Evolutionary conservation across 345 rosid species (phyloP), one percentile per base, ranked within the genome.

Genomic region (Nephelium lappaceum): DNA sequence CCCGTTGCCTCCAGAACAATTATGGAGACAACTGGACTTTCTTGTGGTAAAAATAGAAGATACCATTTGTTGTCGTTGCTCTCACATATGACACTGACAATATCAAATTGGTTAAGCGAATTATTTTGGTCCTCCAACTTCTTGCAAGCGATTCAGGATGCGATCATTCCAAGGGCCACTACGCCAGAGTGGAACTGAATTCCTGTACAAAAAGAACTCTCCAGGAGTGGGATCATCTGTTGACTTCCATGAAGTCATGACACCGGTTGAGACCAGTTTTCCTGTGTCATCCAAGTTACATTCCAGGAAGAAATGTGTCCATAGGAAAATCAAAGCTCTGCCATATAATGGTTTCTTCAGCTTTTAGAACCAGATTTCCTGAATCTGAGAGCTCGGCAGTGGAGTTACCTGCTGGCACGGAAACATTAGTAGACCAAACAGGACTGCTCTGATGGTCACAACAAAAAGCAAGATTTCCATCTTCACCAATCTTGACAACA

Each of bases 171-270:
- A 58, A 21, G 67, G 77, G 16, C 39, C 19, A 21, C 64, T 5
- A 11, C 84, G 57, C 76, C 81, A 78, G 10, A 14, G 7, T 11
- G 16, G 49, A 25, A 6, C 25, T 1, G 19, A 14, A 3, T 62
- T 77, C 15, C 60, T 42, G 41, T 67, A 53, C 2, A 76, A 5
- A 23, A 61, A 24, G 1, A 39, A 39, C 18, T 74, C 38, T 1
- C 89, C 85, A 0, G 61, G 58, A 0, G 57, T 39, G 0, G 85
- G 88, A 8, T 83, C 85, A 36, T 71, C 81, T 1, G 4, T 49
- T 18, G 83, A 81, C 64, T 39, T 86, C 83, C 85, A 83, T 0
- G 86, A 83, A 11, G 71, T 77, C 11, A 83, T 2, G 42, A 31
- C 12, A 66, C 51, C 51, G 18, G 42, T 70, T 39, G 61, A 45